A percentile compares a stretch with the other conserved stretches of the same genome.
phyloP scores from a whole-genome alignment of 2,329 filamentous ascomycete genomes.

The Colletotrichum incanum region DNA sequence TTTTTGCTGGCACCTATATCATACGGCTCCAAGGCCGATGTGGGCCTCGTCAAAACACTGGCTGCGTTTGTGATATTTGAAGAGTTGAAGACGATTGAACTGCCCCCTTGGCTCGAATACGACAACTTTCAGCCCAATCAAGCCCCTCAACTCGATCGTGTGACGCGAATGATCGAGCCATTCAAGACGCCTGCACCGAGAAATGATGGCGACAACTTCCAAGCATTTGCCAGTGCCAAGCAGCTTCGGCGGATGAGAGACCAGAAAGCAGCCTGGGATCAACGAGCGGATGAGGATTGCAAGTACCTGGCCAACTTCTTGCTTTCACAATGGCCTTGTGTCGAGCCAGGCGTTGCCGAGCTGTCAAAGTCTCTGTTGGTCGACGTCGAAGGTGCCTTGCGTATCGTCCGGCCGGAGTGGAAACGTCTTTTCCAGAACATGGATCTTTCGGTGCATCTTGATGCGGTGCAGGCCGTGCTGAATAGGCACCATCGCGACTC shows the following conservation, averaged over 20 bases:
- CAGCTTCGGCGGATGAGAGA: constrained; percentile 51
- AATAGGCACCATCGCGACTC: constrained; percentile 48
- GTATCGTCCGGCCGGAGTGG: constrained; percentile 63
- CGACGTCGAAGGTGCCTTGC: constrained; percentile 56
- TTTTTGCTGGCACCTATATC: constrained; percentile 63
- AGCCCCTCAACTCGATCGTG: constrained; percentile 49
- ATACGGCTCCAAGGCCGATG: constrained; percentile 56
- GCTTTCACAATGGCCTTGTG: constrained; percentile 62
- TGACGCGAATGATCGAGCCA: constrained; percentile 52
- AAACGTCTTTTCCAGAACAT: constrained; percentile 63
- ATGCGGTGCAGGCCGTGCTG: constrained; percentile 60
- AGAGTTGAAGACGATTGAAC: constrained; percentile 54
- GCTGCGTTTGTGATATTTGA: constrained; percentile 60
- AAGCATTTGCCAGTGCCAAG: constrained; percentile 49
- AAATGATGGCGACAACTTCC: constrained; percentile 47
- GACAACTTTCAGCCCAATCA: constrained; percentile 54
- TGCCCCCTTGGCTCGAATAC: constrained; percentile 56
- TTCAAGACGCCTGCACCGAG: constrained; percentile 49
- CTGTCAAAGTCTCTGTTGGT: constrained; percentile 53
- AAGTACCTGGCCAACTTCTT: constrained; percentile 58
- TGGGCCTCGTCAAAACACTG: constrained; percentile 59
- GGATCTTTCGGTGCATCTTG: constrained; percentile 61
- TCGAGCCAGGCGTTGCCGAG: constrained; percentile 49
- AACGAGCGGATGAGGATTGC: constrained; percentile 53
- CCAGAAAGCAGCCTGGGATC: constrained; percentile 49